phyloP scores from a whole-genome alignment of 2,329 filamentous ascomycete genomes.

The Aspergillus pseudoglaucus region DNA sequence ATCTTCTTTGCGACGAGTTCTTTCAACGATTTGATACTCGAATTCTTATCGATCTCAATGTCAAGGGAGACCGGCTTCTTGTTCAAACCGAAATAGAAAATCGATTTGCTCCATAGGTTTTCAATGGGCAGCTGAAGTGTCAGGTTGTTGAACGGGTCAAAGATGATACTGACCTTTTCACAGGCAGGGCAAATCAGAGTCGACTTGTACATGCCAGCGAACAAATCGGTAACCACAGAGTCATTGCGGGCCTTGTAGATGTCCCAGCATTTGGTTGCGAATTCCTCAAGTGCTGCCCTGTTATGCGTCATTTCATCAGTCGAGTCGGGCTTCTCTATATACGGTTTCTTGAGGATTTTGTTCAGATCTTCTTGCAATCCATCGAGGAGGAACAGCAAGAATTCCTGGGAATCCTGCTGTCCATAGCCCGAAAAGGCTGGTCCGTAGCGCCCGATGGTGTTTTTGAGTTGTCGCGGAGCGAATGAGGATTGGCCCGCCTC shows the following conservation, averaged over 20 bases:
- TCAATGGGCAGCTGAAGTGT: constrained; percentile 86
- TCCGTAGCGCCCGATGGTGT: constrained; percentile 70
- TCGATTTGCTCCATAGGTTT: constrained; percentile 66
- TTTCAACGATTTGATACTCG: constrained; percentile 49
- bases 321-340: constrained; percentile 95
- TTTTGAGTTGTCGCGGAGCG: constrained; percentile 75
- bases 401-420: constrained; percentile 96
- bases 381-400: constrained; percentile 89
- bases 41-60: constrained; percentile 67
- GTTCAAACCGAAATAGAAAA: constrained; percentile 73
- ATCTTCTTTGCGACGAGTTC: constrained; percentile 52
- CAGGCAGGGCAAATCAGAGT: constrained; percentile 88
- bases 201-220: constrained; percentile 97
- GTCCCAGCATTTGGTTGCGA: constrained; percentile 83
- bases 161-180: constrained; percentile 94
- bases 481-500: constrained; percentile 61
- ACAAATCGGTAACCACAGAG: constrained; percentile 89
- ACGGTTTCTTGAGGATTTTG: constrained; percentile 88
- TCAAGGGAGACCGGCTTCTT: constrained; percentile 64
- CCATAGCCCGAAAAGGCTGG: constrained; percentile 88
- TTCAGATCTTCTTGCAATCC: constrained; percentile 93
- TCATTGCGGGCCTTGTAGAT: constrained; percentile 91
- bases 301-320: constrained; percentile 93
- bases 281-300: constrained; percentile 68
- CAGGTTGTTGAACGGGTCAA: constrained; percentile 93